Conservation (phyloP, 768 basidiomycete genomes). For the Panus rudis region DNA sequence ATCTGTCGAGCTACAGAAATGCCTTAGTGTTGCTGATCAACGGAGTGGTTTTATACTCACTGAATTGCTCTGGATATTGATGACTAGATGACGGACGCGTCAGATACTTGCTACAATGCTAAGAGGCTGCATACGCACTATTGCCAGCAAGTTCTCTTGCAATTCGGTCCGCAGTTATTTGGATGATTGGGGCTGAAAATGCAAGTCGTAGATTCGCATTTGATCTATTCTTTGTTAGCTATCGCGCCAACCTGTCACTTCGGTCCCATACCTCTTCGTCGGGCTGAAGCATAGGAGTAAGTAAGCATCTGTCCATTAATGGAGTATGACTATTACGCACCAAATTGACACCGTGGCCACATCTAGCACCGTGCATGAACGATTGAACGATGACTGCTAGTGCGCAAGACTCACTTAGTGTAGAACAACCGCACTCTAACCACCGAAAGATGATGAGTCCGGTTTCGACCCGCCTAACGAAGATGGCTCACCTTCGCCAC, state of each 20-base stretch:
- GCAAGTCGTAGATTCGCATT: slow-evolving; percentile 40
- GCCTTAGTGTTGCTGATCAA: too few relatives aligned
- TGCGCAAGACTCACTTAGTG: too few relatives aligned
- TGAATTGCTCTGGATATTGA: slow-evolving; percentile 46
- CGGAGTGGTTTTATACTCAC: too few relatives aligned
- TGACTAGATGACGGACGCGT: slow-evolving; percentile 12
- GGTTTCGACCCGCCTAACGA: too few relatives aligned
- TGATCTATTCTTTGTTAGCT: slow-evolving; percentile 27
- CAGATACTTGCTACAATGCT: slow-evolving; percentile 2
- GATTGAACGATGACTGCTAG: too few relatives aligned
- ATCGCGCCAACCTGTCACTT: slow-evolving; percentile 6
- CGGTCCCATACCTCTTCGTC: slow-evolving; percentile 28
- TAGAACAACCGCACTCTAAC: too few relatives aligned
- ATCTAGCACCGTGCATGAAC: too few relatives aligned
- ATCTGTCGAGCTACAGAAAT: too few relatives aligned
- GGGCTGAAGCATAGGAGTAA: slow-evolving; percentile 21
- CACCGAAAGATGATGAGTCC: too few relatives aligned
- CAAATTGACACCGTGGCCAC: slow-evolving; percentile 39
- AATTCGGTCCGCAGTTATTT: slow-evolving; percentile 33
- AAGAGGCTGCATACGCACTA: slow-evolving; percentile 31
- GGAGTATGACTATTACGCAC: slow-evolving; percentile 26
- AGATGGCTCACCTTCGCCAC: too few relatives aligned
- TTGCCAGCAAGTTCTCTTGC: slow-evolving; percentile 41
- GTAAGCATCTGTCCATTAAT: neutral
- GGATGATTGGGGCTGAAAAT: slow-evolving; percentile 52